Evolutionary conservation across 768 basidiomycete genomes (phyloP), one percentile per base, ranked within the genome.

Genomic region (Kwoniella botswanensis): DNA sequence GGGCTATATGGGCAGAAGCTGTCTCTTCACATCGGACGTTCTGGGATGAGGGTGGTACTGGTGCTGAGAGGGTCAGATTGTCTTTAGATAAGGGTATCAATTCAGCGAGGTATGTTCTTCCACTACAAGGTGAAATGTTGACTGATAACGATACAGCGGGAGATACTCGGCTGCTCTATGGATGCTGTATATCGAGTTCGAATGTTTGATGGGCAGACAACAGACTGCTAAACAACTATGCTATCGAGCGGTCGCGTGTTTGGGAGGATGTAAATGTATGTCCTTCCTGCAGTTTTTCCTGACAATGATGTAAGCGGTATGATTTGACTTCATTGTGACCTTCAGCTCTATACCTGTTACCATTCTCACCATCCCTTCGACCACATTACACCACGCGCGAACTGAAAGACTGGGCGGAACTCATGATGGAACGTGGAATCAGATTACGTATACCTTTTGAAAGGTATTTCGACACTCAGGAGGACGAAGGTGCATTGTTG

Each of bases 171-270:
- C 83, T 2, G 71, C 79, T 0, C 46, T 86, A 0, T 86, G 84
- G 84, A 74, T 71, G 35, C 73, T 84, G 7, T 85, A 83, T 62
- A 84, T 85, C 76, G 84, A 86, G 15, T 85, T 85, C 59, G 84
- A 85, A 70, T 62, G 76, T 22, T 67, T 78, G 4, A 82, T 83
- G 70, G 76, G 77, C 5, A 73, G 79, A 21, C 44, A 63, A 1
- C 46, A 69, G 3, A 68, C 74, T 1, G 85, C 83, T 2, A 85
- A 86, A 58, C 70, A 73, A 12, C 74, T 85, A 17, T 79, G 84
- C 43, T 84, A 83, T 62, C 75, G 83, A 43, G 84, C 85, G 0
- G 69, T 85, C 3, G 73, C 79, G 2, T 76, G 81, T 11, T 75
- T 84, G 29, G 83, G 84, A 0, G 84, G 83, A 67, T 81, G 79